phyloP scores from a whole-genome alignment of 805 yeast species.

The Suhomyces faveliae region DNA sequence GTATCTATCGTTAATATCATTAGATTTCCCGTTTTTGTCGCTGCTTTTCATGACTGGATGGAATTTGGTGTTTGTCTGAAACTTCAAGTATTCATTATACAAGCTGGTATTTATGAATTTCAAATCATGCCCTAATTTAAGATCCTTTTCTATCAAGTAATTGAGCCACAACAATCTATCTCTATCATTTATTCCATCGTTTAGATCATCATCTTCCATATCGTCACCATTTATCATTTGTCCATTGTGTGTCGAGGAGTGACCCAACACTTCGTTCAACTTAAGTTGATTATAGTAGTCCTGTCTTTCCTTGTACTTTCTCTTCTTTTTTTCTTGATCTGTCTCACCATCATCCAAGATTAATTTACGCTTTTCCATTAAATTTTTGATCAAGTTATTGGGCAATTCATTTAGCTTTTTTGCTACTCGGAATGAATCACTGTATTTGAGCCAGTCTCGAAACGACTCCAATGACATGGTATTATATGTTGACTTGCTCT shows the following conservation, averaged over 20 bases:
- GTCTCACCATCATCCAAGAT: constrained; percentile 34
- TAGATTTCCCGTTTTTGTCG: constrained; percentile 11
- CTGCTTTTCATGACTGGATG: constrained; percentile 27
- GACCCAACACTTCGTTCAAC: constrained; percentile 20
- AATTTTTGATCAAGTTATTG: constrained; percentile 24
- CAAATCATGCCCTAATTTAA: constrained; percentile 37
- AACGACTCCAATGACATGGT: constrained; percentile 39
- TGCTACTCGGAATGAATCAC: constrained; percentile 24
- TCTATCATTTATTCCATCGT: constrained; percentile 20
- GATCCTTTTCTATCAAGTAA: constrained; percentile 36
- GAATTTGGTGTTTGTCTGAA: constrained; percentile 26
- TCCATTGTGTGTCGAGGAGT: constrained; percentile 5
- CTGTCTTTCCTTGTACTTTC: constrained; percentile 37
- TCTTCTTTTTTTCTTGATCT: constrained; percentile 33
- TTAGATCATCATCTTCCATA: constrained; percentile 22
- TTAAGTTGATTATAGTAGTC: constrained; percentile 40
- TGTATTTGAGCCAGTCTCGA: constrained; percentile 33
- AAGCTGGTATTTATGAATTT: constrained; percentile 32
- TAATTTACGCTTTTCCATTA: constrained; percentile 39
- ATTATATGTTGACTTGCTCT: constrained; percentile 23
- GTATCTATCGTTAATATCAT: constrained; percentile 14
- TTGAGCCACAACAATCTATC: constrained; percentile 37
- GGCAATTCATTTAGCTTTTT: constrained; percentile 32
- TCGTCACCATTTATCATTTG: constrained; percentile 9
- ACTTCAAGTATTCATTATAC: constrained; percentile 24